These are phyloP conservation scores for Candida corydali DNA, from an alignment of 805 yeast genomes.

Conservation along the genomic window DNA sequence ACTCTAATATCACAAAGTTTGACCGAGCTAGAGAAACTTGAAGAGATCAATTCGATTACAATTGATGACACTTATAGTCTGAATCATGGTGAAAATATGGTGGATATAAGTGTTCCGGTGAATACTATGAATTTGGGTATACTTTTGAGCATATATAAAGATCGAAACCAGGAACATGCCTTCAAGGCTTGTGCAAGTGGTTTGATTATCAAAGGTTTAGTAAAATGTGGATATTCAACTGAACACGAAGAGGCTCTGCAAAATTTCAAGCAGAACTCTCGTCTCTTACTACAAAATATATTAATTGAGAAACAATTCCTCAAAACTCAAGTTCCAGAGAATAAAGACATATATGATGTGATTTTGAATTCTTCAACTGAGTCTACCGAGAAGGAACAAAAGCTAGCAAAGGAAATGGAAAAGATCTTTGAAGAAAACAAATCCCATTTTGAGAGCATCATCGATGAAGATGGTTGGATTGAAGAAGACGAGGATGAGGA, in stretches of 20 bases:
- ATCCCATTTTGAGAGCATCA: not conserved
- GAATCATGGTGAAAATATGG: not conserved
- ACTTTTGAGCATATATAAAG: conserved; percentile 1
- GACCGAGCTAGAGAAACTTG: conserved; percentile 5
- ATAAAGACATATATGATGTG: conserved; percentile 10
- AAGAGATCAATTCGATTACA: not conserved
- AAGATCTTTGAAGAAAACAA: conserved; percentile 4
- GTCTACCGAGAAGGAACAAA: conserved; percentile 15
- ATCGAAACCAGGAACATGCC: not conserved
- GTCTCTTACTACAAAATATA: conserved; percentile 10
- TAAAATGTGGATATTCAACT: not conserved
- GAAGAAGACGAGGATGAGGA: conserved; percentile 2
- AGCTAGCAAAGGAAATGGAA: conserved; percentile 11
- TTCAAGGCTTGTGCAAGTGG: conserved; percentile 1
- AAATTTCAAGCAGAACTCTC: conserved; percentile 5
- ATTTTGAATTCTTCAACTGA: not conserved
- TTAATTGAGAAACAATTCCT: conserved; percentile 10
- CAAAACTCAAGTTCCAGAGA: conserved; percentile 4
- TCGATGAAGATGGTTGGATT: conserved; percentile 1
- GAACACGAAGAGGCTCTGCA: not conserved
- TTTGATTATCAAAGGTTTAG: conserved; percentile 4
- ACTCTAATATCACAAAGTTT: conserved; percentile 1
- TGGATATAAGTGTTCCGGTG: conserved; percentile 5
- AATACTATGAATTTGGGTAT: conserved; percentile 5
- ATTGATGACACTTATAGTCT: too few relatives aligned